Base-by-base conservation (phyloP, 495 filamentous ascomycete genomes). In the Thermothielavioides terrestris region DNA sequence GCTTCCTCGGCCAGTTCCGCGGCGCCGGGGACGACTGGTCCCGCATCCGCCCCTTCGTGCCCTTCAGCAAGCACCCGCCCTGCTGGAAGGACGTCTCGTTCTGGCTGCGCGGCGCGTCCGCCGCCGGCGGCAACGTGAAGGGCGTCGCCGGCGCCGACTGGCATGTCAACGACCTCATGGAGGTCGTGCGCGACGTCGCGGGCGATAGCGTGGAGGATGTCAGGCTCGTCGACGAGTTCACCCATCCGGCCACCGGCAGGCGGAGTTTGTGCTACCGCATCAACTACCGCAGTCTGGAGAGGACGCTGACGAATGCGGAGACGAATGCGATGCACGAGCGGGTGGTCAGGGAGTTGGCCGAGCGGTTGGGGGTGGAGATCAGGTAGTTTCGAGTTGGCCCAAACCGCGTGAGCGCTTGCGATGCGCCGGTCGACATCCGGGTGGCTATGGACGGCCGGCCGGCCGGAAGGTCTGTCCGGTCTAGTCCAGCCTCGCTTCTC, bases 131-230 rank as follows among this genome's bases (percentile, higher is more conserved):
- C 79, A 79, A 41, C 74, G 39, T 22, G 64, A 64, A 66, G 63
- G 27, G 65, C 70, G 15, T 67, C 64, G 25, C 55, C 45, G 12
- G 63, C 63, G 26, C n/a, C n/a, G 69, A 73, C 37, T 86, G 94
- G 54, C 89, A 95, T 60, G 90, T 91, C 68, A 97, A 98, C 65
- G 94, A 98, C 68, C 69, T 98, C 34, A 96, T 96, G 91, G 92
- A 97, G 70, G 74, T 94, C 42, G 83, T 95, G 11, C 77, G 92
- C 35, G 79, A 80, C 21, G 77, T 87, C 23, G 86, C 78, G 8
- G 89, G 88, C 14, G 85, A 95, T 63, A 61, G 80, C 31, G 88
- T 92, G 15, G 92, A 97, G 70, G 86, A 94, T 61, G 92, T 95
- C 55, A 75, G 66, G 50, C 68, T 94, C 25, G 63, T 70, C 11